Evolutionary conservation across 2,329 filamentous ascomycete species (phyloP), one percentile per base, ranked within the genome.

Genomic region (Verticillium nonalfalfae): DNA sequence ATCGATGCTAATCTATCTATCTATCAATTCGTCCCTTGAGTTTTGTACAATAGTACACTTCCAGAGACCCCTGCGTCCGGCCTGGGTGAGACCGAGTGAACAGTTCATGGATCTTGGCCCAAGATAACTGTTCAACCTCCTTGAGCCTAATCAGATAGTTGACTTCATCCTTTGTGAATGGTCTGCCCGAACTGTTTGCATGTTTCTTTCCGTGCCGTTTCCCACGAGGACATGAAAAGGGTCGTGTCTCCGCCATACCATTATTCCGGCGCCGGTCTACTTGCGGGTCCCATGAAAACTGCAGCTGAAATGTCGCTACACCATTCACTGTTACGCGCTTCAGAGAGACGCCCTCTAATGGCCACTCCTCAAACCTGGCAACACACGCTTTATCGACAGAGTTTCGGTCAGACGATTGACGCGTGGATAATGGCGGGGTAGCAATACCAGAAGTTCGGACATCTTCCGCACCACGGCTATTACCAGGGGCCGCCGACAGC

Each of bases 41-140:
- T 45, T 59, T 59, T 21, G 58, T 59, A 45, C 21, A 59, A 45
- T 59, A 59, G n/a, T 45, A 26, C 40, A 59, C 58, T 45, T 59
- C 40, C 15, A 59, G 58, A 45, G 58, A n/a, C 14, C 58, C 58
- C 40, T 45, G n/a, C 18, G 33, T 57, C 36, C 36, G 59, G n/a
- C 59, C 60, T 26, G 56, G 40, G 35, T 54, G 36, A 13, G 45
- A 21, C 40, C 34, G 34, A 13, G 56, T 58, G 60, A 58, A 61
- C 56, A 34, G 34, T 54, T n/a, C 58, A 33, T 58, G 60, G 33
- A 61, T 61, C n/a, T 61, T 56, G 40, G 38, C 33, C 60, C 60
- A 61, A 35, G 60, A 34, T 39, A 61, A 39, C 55, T 56, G 18
- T 57, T 34, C 54, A 39, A 26, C 21, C 56, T 45, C 45, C 60